These are phyloP conservation scores for Dactylonectria macrodidyma DNA, from an alignment of 2,329 filamentous ascomycete species.

Conservation along the genomic window DNA sequence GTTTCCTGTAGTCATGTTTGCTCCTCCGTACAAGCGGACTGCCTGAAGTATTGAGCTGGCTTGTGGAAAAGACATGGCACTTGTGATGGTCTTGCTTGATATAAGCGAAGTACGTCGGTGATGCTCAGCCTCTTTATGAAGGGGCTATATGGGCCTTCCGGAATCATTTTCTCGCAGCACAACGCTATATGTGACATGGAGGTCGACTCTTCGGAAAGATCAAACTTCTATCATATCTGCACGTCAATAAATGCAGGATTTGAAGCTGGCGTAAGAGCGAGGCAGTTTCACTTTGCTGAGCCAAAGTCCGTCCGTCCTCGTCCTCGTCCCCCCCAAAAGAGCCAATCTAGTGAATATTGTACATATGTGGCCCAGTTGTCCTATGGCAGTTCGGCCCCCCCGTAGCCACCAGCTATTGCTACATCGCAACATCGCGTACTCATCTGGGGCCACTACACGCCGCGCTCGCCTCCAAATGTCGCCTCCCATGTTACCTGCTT, in stretches of 20 bases:
- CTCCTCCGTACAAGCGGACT: not conserved
- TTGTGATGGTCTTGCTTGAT: too few species aligned
- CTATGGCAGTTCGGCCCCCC: not conserved
- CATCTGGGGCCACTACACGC: too few species aligned
- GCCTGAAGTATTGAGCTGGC: not conserved
- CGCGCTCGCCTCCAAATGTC: too few species aligned
- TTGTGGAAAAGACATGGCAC: too few species aligned
- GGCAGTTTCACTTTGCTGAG: not conserved
- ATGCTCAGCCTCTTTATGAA: not conserved
- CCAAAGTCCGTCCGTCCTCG: not conserved
- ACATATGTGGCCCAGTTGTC: slow-evolving; percentile 9
- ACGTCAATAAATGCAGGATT: not conserved
- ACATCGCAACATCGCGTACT: not conserved
- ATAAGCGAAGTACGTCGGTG: not conserved
- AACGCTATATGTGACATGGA: not conserved
- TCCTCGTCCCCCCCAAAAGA: not conserved
- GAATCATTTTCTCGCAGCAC: too few species aligned
- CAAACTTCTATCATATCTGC: not conserved
- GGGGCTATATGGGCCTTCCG: not conserved
- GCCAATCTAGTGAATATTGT: slow-evolving; percentile 17
- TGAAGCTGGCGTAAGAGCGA: not conserved
- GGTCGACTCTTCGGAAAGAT: not conserved
- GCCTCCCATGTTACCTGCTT: not conserved
- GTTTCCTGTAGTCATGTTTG: not conserved
- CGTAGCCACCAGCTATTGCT: not conserved